A percentile compares a stretch with the other conserved stretches of the same genome.
These are phyloP conservation scores for Teratosphaeria pseudoeucalypti DNA, from an alignment of 2,329 filamentous ascomycete genomes.

Conservation along the genomic window DNA sequence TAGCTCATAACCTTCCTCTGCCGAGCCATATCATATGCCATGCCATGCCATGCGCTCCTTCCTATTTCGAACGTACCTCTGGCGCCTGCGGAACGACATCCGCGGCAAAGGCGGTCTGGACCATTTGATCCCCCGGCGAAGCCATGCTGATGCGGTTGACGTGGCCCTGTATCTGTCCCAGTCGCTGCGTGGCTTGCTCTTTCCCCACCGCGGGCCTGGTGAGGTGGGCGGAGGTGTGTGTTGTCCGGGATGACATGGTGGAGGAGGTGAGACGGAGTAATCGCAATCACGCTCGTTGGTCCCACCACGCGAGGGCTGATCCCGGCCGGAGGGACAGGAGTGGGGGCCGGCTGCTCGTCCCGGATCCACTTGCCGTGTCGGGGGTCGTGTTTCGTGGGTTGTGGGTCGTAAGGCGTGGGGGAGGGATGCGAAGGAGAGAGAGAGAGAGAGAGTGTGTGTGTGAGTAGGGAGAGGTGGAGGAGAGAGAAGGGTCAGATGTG, in stretches of 20 bases:
- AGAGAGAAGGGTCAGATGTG: too few species aligned
- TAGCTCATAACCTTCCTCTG: too few species aligned
- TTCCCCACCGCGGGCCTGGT: background rate
- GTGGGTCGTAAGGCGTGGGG: background rate
- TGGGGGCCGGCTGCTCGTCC: background rate
- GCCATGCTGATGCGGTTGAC: conserved; percentile 11
- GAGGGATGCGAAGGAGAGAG: background rate
- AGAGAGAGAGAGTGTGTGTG: background rate
- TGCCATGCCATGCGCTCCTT: background rate
- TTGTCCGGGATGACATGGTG: background rate
- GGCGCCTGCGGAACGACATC: conserved; percentile 47
- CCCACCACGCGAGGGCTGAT: background rate
- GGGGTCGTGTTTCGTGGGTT: background rate
- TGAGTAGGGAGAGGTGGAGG: too few species aligned
- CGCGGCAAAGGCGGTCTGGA: conserved; percentile 12
- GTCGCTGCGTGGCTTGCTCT: conserved; percentile 10
- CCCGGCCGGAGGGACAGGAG: background rate
- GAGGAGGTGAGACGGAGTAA: background rate
- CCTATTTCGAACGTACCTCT: conserved; percentile 36
- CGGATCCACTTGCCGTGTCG: background rate
- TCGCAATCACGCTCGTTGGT: background rate
- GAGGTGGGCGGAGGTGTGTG: background rate
- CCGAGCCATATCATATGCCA: too few species aligned
- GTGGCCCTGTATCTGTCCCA: conserved; percentile 19
- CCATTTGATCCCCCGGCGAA: background rate